Percentiles rank a stretch among this genome's conserved stretches.
Conservation (phyloP, 2,329 filamentous ascomycete genomes). For the Stenocarpella maydis region DNA sequence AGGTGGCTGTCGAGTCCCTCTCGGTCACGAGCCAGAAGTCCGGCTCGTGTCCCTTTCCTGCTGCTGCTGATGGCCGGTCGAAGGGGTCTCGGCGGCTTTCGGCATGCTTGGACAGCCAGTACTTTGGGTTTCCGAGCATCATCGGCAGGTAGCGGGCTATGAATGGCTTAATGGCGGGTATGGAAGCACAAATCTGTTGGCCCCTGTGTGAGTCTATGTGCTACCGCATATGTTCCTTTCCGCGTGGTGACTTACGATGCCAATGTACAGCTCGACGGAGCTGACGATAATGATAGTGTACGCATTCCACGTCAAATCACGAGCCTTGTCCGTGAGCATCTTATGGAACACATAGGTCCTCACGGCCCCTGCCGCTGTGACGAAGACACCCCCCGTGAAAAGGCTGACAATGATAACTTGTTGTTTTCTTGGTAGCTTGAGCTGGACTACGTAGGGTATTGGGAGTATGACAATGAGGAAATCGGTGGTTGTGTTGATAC, state of each 20-base stretch:
- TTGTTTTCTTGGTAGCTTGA: constrained; percentile 57
- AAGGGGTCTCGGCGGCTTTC: constrained; percentile 12
- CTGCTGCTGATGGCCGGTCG: neutral
- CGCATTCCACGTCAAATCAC: constrained; percentile 48
- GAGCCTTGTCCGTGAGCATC: constrained; percentile 39
- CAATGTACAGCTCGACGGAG: constrained; percentile 52
- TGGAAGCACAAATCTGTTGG: constrained; percentile 53
- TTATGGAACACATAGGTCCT: constrained; percentile 49
- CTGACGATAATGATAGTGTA: constrained; percentile 48
- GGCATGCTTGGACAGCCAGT: constrained; percentile 26
- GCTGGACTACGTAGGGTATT: constrained; percentile 53
- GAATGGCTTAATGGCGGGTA: constrained; percentile 55
- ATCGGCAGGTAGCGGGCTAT: constrained; percentile 49
- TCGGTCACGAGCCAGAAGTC: constrained; percentile 25
- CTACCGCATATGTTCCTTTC: neutral
- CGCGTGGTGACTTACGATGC: constrained; percentile 46
- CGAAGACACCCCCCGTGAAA: constrained; percentile 59
- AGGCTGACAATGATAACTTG: constrained; percentile 55
- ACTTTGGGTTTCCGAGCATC: constrained; percentile 37
- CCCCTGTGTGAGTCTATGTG: neutral
- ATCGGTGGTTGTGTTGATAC: constrained; percentile 68
- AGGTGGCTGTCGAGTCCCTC: constrained; percentile 21
- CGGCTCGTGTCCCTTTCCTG: constrained; percentile 26
- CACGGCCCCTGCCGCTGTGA: constrained; percentile 49
- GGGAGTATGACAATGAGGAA: constrained; percentile 62